phyloP scores from a whole-genome alignment of 345 rosid species.

The Excoecaria cochinchinensis region DNA sequence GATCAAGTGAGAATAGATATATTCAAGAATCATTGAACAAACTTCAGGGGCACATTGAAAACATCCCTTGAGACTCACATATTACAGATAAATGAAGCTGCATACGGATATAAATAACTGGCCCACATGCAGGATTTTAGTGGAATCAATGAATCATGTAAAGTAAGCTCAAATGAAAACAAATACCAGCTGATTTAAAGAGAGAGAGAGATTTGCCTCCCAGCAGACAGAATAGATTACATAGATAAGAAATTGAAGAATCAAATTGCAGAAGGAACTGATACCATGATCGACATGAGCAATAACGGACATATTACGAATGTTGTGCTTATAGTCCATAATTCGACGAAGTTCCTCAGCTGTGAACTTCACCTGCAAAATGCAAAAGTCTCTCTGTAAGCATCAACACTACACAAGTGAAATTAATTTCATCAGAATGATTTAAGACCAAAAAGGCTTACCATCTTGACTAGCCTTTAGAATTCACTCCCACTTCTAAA shows the following conservation, averaged over 20 bases:
- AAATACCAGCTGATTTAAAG: too few species aligned
- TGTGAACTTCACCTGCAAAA: constrained; percentile 59
- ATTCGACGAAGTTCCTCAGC: constrained; percentile 63
- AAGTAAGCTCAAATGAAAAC: too few species aligned
- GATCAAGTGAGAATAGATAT: background rate
- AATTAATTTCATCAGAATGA: background rate
- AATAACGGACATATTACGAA: constrained; percentile 75
- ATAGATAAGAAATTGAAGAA: background rate
- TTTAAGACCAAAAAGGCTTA: background rate
- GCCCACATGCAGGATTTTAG: too few species aligned
- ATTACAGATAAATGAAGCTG: too few species aligned
- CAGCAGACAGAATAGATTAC: background rate
- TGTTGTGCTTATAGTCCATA: constrained; percentile 67
- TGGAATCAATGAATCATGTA: too few species aligned
- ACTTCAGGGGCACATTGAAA: too few species aligned
- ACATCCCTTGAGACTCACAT: too few species aligned
- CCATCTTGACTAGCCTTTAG: background rate
- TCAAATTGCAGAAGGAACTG: background rate
- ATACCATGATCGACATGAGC: constrained; percentile 76
- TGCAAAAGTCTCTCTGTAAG: background rate
- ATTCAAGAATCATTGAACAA: too few species aligned
- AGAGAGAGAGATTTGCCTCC: background rate
- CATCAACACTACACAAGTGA: background rate
- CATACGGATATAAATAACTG: too few species aligned
- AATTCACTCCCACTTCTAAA: background rate